These are phyloP conservation scores for Fraxinus americana DNA, from an alignment of 257 asterid species.

Conservation along the genomic window DNA sequence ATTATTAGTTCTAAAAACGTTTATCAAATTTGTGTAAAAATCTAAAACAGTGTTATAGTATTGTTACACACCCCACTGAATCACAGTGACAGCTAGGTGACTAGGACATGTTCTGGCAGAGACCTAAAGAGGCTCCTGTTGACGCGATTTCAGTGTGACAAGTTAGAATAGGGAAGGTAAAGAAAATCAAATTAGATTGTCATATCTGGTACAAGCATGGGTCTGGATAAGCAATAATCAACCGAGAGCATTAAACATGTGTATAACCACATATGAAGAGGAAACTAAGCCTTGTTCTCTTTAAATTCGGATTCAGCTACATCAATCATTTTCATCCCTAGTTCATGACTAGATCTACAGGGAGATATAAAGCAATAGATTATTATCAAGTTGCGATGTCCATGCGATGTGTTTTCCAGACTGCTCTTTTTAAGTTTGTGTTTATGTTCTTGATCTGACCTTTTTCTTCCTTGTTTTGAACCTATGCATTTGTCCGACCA, in stretches of 20 bases:
- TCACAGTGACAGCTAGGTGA: not conserved
- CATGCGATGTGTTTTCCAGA: not conserved
- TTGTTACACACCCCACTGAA: not conserved
- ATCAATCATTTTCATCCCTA: not conserved
- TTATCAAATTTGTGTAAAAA: not conserved
- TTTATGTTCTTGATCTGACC: not conserved
- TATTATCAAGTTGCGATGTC: not conserved
- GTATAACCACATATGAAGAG: not conserved
- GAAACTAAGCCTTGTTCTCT: not conserved
- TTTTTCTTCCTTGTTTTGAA: slow-evolving; percentile 14
- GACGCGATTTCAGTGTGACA: not conserved
- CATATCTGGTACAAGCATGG: not conserved
- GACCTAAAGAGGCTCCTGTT: not conserved
- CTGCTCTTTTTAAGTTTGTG: not conserved
- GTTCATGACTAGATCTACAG: not conserved
- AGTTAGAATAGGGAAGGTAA: not conserved
- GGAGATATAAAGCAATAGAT: not conserved
- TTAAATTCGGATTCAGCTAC: not conserved
- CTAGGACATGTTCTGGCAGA: not conserved
- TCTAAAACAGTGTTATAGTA: not conserved
- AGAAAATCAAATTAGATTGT: slow-evolving; percentile 4
- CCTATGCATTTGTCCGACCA: slow-evolving; percentile 4
- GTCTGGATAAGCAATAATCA: not conserved
- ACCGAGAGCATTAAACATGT: not conserved
- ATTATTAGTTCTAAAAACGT: not conserved